These are phyloP conservation scores for Penicillium chermesinum DNA, from an alignment of 495 filamentous ascomycete genomes.

Conservation along the genomic window DNA sequence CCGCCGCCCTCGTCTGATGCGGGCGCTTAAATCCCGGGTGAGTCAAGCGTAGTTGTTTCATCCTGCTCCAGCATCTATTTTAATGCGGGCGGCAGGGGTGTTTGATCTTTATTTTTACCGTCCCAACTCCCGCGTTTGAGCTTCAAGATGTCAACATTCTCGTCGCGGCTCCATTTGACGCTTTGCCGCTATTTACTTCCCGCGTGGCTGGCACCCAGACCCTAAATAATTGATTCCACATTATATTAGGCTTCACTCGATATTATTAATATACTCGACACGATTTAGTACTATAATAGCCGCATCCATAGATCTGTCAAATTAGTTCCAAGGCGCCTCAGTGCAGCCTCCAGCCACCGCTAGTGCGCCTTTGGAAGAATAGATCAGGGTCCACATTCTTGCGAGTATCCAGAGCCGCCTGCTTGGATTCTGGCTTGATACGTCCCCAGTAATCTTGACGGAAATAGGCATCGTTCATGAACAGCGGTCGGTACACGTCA, in stretches of 20 bases:
- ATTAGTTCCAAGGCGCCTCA: slow-evolving; percentile 5
- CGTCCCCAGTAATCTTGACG: slow-evolving; percentile 56
- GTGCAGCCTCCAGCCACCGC: slow-evolving; percentile 43
- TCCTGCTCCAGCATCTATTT: neutral
- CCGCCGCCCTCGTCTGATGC: slow-evolving; percentile 24
- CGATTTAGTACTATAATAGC: neutral
- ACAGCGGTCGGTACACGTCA: slow-evolving; percentile 51
- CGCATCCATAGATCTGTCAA: neutral
- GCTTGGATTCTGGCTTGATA: slow-evolving; percentile 41
- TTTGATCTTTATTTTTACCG: neutral
- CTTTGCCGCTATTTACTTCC: too few relatives aligned
- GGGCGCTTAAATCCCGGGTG: slow-evolving; percentile 10
- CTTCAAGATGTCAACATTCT: too few relatives aligned
- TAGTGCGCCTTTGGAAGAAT: slow-evolving; percentile 54
- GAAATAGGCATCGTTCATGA: slow-evolving; percentile 57
- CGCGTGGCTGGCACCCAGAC: neutral
- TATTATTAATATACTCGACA: neutral
- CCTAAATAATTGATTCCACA: neutral
- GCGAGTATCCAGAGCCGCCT: slow-evolving; percentile 36
- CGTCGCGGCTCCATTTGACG: neutral
- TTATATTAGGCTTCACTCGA: neutral
- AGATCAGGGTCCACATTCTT: slow-evolving; percentile 50
- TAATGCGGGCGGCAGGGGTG: neutral
- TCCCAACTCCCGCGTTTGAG: neutral
- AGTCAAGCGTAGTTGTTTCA: slow-evolving; percentile 18